Evolutionary conservation across 306 rosid species (phyloP).

Genomic region (Erythrophleum fordii): DNA sequence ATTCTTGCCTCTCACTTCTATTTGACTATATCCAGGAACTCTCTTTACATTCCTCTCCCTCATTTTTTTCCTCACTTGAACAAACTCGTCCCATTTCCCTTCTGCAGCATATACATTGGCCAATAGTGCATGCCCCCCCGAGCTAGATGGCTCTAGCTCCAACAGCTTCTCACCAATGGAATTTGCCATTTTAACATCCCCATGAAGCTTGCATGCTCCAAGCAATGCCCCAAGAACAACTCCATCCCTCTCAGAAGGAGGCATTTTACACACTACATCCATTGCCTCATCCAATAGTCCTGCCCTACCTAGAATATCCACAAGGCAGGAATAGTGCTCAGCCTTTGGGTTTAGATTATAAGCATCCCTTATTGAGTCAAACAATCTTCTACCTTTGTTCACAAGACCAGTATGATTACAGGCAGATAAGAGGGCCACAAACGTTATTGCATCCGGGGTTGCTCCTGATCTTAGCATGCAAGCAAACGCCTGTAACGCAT

Average conservation of each 20-base stretch:
- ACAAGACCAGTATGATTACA: conserved; percentile 61
- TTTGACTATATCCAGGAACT: conserved; percentile 54
- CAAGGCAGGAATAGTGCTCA: conserved; percentile 50
- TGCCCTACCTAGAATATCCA: conserved; percentile 53
- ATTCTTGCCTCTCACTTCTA: conserved; percentile 48
- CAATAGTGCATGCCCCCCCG: conserved; percentile 48
- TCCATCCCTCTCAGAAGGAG: conserved; percentile 54
- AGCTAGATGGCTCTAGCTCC: conserved; percentile 46
- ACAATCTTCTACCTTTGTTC: conserved; percentile 51
- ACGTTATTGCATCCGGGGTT: conserved; percentile 48
- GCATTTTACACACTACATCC: conserved; percentile 33
- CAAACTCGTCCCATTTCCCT: conserved; percentile 55
- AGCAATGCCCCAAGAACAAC: conserved; percentile 57
- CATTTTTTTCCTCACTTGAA: conserved; percentile 56
- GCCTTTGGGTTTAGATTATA: conserved; percentile 48
- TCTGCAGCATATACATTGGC: conserved; percentile 53
- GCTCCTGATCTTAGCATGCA: conserved; percentile 48
- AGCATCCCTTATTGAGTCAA: conserved; percentile 43
- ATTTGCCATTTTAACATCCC: conserved; percentile 44
- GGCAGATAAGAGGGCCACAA: conserved; percentile 56
- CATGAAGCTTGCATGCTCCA: conserved; percentile 49
- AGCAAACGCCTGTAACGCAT: conserved; percentile 49
- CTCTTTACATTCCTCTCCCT: conserved; percentile 55
- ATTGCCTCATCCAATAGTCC: conserved; percentile 53
- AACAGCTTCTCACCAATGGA: conserved; percentile 42